Conservation (phyloP, 2,329 filamentous ascomycete genomes). For the Aspergillus cejpii region DNA sequence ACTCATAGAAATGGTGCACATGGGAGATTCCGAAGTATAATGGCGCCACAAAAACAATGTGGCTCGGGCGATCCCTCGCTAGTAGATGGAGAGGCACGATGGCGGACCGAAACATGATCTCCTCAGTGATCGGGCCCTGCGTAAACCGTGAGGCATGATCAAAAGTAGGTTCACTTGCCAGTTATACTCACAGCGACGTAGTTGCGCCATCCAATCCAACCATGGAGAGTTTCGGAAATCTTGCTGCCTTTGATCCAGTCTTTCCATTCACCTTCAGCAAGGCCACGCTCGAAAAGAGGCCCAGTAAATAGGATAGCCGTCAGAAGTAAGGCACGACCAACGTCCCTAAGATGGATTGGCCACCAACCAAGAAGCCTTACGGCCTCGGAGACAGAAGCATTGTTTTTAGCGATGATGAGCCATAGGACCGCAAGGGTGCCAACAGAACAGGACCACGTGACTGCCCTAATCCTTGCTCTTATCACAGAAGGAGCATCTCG, state of each 20-base stretch:
- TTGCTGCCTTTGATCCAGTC: conserved; percentile 55
- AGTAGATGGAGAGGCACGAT: conserved; percentile 76
- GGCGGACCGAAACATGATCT: conserved; percentile 84
- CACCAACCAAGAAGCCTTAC: conserved; percentile 72
- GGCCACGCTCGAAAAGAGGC: conserved; percentile 70
- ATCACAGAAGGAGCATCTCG: conserved; percentile 88
- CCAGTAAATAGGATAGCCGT: conserved; percentile 75
- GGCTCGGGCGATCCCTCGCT: conserved; percentile 51
- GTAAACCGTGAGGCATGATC: conserved; percentile 9
- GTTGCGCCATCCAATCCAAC: conserved; percentile 82
- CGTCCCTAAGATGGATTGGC: conserved; percentile 63
- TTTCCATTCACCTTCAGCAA: conserved; percentile 65
- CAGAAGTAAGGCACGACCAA: conserved; percentile 58
- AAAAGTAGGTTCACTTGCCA: conserved; percentile 7
- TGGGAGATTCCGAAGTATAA: conserved; percentile 91
- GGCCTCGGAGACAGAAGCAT: conserved; percentile 48
- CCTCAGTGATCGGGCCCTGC: conserved; percentile 81
- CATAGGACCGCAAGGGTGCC: conserved; percentile 62
- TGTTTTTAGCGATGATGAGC: conserved; percentile 53
- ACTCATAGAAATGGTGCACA: conserved; percentile 93
- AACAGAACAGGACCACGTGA: conserved; percentile 65
- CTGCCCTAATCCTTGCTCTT: conserved; percentile 72
- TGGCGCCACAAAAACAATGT: conserved; percentile 72
- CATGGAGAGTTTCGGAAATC: conserved; percentile 55
- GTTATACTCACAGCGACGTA: conserved; percentile 63